phyloP scores from a whole-genome alignment of 2,329 filamentous ascomycete genomes.

The Chrysoporthe austroafricana region DNA sequence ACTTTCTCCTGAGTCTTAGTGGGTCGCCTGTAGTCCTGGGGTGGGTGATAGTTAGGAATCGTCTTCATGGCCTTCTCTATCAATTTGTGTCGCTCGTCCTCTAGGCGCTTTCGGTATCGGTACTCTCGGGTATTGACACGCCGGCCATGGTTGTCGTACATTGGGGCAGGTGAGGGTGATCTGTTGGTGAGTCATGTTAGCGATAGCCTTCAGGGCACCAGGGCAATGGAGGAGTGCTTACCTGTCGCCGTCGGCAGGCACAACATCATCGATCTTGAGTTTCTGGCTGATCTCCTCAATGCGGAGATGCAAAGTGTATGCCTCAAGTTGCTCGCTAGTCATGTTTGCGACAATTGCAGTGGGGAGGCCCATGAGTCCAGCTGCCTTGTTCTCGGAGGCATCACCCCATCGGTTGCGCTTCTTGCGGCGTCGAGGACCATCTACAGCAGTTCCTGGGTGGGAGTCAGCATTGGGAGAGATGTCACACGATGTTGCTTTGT shows the following conservation, averaged over 20 bases:
- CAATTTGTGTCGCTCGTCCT: constrained; percentile 98
- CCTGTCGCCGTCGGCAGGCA: constrained; percentile 95
- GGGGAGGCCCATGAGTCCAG: constrained; percentile 94
- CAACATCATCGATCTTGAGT: constrained; percentile 97
- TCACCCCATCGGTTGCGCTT: constrained; percentile 99
- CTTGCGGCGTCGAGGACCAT: constrained; percentile 88
- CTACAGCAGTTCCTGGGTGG: constrained; percentile 56
- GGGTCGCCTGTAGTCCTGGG: constrained; percentile 95
- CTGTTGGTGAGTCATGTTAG: constrained; percentile 50
- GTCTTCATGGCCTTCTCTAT: constrained; percentile 99
- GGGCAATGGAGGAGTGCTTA: constrained; percentile 49
- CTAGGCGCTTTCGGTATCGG: constrained; percentile 95
- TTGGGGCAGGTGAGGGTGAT: constrained; percentile 91
- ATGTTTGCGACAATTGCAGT: constrained; percentile 97
- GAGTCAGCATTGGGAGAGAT: constrained; percentile 25
- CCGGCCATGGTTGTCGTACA: constrained; percentile 99
- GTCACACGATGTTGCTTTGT: background rate
- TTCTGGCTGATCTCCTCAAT: constrained; percentile 99
- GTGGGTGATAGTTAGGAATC: constrained; percentile 98
- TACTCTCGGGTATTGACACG: constrained; percentile 99
- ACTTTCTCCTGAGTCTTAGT: constrained; percentile 99
- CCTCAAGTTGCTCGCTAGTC: constrained; percentile 97
- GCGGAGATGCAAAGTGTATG: constrained; percentile 92
- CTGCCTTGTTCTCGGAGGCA: constrained; percentile 96
- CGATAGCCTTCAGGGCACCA: constrained; percentile 10